Evolutionary conservation across 345 rosid genomes (phyloP).

Genomic region (Noccaea caerulescens): DNA sequence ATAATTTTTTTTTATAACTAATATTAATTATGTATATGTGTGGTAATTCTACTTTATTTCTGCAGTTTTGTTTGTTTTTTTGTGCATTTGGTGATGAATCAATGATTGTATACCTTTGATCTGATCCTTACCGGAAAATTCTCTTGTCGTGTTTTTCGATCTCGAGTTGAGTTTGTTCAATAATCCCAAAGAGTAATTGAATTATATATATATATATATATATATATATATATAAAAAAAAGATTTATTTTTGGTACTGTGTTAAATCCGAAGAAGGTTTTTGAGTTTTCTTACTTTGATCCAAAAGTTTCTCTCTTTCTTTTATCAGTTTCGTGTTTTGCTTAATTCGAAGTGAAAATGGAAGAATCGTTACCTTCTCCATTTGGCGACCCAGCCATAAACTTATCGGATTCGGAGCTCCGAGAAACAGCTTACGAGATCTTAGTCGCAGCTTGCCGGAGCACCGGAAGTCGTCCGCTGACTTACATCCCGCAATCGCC

Average conservation of each 20-base stretch:
- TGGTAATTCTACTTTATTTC: not conserved
- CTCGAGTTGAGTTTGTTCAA: not conserved
- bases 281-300: constrained; percentile 11
- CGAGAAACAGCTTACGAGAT: constrained; percentile 93
- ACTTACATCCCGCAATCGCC: constrained; percentile 64
- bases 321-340: not conserved
- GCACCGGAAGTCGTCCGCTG: constrained; percentile 70
- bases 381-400: constrained; percentile 54
- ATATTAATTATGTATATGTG: too few relatives aligned
- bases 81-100: constrained; percentile 20
- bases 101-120: constrained; percentile 16
- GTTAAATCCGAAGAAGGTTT: constrained; percentile 9
- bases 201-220: not conserved
- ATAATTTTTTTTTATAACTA: too few relatives aligned
- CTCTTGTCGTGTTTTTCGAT: not conserved
- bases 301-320: not conserved
- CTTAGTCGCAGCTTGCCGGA: constrained; percentile 76
- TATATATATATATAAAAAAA: not conserved
- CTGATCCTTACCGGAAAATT: not conserved
- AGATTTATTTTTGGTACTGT: not conserved
- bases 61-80: constrained; percentile 20
- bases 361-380: constrained; percentile 60
- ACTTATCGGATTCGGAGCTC: constrained; percentile 73
- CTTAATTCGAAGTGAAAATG: constrained; percentile 15
- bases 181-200: not conserved